Evolutionary conservation across 768 basidiomycete species (phyloP).

Genomic region (Serpula lacrymans): DNA sequence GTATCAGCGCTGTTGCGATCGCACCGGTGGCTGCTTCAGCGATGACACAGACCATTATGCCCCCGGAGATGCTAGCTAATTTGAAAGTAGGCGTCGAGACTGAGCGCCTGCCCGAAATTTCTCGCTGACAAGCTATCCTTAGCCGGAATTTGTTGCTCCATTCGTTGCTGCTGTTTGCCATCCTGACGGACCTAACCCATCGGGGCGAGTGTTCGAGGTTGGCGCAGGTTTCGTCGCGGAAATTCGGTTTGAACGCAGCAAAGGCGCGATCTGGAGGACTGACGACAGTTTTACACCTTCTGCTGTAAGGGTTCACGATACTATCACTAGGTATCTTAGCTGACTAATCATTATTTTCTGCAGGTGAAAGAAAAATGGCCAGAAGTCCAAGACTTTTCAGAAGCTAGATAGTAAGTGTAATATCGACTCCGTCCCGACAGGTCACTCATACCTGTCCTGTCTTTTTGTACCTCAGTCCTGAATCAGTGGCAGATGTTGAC

Average conservation of each 20-base stretch:
- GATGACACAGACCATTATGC: slow-evolving; percentile 96
- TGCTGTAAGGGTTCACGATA: slow-evolving; percentile 58
- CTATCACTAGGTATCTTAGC: neutral
- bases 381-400: slow-evolving; percentile 76
- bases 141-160: slow-evolving; percentile 92
- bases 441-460: neutral
- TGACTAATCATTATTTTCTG: slow-evolving; percentile 1
- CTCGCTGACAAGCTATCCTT: slow-evolving; percentile 11
- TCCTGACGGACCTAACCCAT: slow-evolving; percentile 75
- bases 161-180: slow-evolving; percentile 87
- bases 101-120: neutral
- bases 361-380: slow-evolving; percentile 84
- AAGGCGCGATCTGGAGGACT: slow-evolving; percentile 85
- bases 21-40: slow-evolving; percentile 94
- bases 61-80: slow-evolving; percentile 89
- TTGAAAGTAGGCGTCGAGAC: slow-evolving; percentile 49
- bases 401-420: slow-evolving; percentile 66
- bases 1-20: slow-evolving; percentile 82
- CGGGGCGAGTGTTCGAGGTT: slow-evolving; percentile 84
- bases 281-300: slow-evolving; percentile 91
- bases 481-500: slow-evolving; percentile 60
- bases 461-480: slow-evolving; percentile 48
- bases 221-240: slow-evolving; percentile 92
- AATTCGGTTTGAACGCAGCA: slow-evolving; percentile 89
- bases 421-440: neutral